These are phyloP conservation scores for Teunomyces pallodes DNA, from an alignment of 805 yeast genomes.

Conservation along the genomic window DNA sequence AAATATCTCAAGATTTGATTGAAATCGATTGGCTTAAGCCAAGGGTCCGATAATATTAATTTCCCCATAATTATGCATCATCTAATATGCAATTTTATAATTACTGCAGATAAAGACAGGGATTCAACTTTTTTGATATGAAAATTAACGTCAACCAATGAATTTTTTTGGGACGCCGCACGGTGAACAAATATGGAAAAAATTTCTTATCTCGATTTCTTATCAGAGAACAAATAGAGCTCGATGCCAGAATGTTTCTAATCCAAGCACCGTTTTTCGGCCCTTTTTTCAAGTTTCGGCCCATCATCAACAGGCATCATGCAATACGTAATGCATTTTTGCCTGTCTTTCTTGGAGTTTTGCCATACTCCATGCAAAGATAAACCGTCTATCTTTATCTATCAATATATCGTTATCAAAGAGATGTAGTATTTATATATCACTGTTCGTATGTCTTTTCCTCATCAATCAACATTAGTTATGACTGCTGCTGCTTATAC, in stretches of 20 bases:
- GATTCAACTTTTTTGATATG: not conserved
- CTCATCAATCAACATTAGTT: not conserved
- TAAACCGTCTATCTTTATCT: not conserved
- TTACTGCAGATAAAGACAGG: not conserved
- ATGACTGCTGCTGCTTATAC: conserved; percentile 19
- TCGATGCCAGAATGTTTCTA: not conserved
- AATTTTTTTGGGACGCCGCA: not conserved
- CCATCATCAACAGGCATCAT: not conserved
- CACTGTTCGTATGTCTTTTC: not conserved
- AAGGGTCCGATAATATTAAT: not conserved
- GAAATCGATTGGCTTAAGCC: not conserved
- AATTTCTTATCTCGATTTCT: not conserved
- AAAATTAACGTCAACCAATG: not conserved
- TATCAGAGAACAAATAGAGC: not conserved
- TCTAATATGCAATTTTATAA: not conserved
- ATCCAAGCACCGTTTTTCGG: not conserved
- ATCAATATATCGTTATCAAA: not conserved
- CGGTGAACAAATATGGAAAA: not conserved
- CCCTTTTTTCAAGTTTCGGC: conserved; percentile 3
- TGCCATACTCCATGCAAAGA: not conserved
- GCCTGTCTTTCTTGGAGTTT: not conserved
- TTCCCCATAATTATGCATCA: not conserved
- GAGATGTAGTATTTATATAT: not conserved
- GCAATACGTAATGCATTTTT: not conserved
- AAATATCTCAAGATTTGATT: not conserved